Evolutionary conservation across 2,329 filamentous ascomycete genomes (phyloP).

Genomic region (Endoconidiophora laricicola): DNA sequence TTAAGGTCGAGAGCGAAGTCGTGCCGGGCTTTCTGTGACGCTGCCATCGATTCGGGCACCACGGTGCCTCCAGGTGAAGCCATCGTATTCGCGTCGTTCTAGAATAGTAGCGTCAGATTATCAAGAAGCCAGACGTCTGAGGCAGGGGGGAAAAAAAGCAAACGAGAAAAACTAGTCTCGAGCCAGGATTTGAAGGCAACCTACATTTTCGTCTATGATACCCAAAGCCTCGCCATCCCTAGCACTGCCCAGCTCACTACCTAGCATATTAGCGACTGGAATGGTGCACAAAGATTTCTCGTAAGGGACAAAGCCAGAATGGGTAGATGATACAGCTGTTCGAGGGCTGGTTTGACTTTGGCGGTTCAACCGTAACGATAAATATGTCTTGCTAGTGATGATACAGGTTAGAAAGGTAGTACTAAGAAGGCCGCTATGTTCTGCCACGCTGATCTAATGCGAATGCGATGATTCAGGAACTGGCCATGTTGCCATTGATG

Average conservation of each 20-base stretch:
- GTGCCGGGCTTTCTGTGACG: background rate
- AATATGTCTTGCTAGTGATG: no score
- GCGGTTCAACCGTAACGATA: no score
- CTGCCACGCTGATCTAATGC: no score
- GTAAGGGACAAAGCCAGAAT: no score
- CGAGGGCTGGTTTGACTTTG: no score
- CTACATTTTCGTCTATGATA: background rate
- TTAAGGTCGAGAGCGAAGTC: slow-evolving; percentile 16
- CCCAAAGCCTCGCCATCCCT: background rate
- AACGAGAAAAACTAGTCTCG: background rate
- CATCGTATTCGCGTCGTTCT: background rate
- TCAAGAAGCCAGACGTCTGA: background rate
- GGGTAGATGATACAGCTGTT: no score
- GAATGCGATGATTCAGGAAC: no score
- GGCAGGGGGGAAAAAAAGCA: background rate
- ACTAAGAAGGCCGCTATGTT: no score
- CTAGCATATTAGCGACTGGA: no score
- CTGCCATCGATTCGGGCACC: background rate
- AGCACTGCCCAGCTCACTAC: background rate
- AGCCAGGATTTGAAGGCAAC: background rate
- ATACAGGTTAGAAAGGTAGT: no score
- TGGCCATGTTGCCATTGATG: no score
- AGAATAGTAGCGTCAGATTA: background rate
- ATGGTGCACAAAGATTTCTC: no score
- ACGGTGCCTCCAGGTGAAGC: slow-evolving; percentile 1